Conservation (phyloP, 306 rosid genomes). For the Styphnolobium japonicum region DNA sequence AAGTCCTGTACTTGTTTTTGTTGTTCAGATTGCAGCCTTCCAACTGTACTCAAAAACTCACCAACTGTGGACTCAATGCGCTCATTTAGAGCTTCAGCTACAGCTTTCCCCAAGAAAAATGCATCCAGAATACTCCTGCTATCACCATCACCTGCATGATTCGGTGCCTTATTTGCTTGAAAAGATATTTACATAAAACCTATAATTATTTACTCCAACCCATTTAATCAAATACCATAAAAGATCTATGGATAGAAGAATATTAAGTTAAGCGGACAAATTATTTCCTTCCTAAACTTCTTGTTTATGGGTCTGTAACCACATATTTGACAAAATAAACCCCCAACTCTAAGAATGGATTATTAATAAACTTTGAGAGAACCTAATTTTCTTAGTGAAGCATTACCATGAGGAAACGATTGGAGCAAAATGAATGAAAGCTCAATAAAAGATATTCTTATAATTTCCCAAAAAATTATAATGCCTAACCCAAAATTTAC, state of each 20-base stretch:
- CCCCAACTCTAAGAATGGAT: conserved; percentile 3
- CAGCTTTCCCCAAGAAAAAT: conserved; percentile 94
- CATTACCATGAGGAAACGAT: neutral
- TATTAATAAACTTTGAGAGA: neutral
- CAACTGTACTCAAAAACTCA: conserved; percentile 70
- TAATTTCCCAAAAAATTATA: neutral
- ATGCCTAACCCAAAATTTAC: neutral
- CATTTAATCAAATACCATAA: neutral
- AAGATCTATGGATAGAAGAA: neutral
- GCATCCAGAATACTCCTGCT: conserved; percentile 82
- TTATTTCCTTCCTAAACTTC: neutral
- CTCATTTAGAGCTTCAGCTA: conserved; percentile 88
- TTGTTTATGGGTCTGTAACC: neutral
- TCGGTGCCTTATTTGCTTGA: conserved; percentile 9
- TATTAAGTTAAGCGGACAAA: neutral
- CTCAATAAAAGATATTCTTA: neutral
- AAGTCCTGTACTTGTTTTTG: conserved; percentile 75
- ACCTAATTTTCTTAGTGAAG: neutral
- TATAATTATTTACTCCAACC: neutral
- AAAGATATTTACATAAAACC: neutral
- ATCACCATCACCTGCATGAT: conserved; percentile 64
- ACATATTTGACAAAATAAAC: neutral
- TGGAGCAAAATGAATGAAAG: neutral
- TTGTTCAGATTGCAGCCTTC: conserved; percentile 93
- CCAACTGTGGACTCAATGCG: conserved; percentile 88